These are phyloP conservation scores for Priceomyces fermenticarens DNA, from an alignment of 805 yeast genomes.

Conservation along the genomic window DNA sequence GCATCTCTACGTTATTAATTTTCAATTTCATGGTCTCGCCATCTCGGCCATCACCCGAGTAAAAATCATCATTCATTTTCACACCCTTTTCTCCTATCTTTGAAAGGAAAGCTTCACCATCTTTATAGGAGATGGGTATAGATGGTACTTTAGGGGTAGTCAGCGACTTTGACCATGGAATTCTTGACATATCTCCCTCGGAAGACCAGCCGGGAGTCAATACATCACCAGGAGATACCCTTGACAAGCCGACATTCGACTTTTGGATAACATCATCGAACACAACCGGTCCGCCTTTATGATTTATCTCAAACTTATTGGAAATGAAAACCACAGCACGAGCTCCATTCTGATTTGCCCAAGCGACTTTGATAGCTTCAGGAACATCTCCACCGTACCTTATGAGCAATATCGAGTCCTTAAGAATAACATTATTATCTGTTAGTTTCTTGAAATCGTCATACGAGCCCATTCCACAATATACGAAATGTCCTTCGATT, in stretches of 20 bases:
- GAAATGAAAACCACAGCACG: conserved; percentile 67
- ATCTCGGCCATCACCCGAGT: conserved; percentile 23
- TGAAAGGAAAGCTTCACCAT: conserved; percentile 43
- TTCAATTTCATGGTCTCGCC: conserved; percentile 20
- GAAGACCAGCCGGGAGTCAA: conserved; percentile 74
- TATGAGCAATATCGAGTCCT: conserved; percentile 55
- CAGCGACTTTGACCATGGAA: conserved; percentile 44
- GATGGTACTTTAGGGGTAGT: conserved; percentile 72
- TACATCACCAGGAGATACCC: conserved; percentile 72
- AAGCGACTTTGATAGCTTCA: conserved; percentile 33
- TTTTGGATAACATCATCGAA: conserved; percentile 48
- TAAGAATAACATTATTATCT: conserved; percentile 33
- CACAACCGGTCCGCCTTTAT: conserved; percentile 9
- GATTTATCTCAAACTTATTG: conserved; percentile 17
- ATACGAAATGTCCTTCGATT: conserved; percentile 52
- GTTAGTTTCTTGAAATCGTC: conserved; percentile 49
- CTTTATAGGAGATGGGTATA: conserved; percentile 73
- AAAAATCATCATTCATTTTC: conserved; percentile 24
- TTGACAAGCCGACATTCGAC: conserved; percentile 56
- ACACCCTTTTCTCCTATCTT: conserved; percentile 30
- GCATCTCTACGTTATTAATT: conserved; percentile 40
- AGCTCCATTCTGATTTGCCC: conserved; percentile 58
- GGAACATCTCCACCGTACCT: conserved; percentile 50
- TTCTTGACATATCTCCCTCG: conserved; percentile 34
- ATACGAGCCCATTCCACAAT: conserved; percentile 63